Base-by-base conservation (phyloP, 176 grass and related monocot genomes). In the Triticum timopheevii region DNA sequence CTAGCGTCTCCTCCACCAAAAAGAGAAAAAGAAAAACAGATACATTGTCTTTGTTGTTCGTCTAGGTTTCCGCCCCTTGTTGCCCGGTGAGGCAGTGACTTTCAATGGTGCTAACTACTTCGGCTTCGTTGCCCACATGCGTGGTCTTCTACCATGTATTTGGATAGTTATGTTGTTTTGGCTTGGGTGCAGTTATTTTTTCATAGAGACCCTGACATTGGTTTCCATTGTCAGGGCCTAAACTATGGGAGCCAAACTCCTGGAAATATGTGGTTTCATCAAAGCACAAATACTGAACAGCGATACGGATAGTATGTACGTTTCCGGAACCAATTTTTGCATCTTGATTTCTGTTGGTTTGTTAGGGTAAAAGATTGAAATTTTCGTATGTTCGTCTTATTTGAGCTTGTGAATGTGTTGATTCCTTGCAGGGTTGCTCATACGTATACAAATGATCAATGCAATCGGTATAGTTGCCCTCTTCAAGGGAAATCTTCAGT, bases 261-360 rank as follows among this genome's bases (percentile, higher is more conserved):
- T 81, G 24, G 79, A 81, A 67, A 81, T 81, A 81, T 81, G 62
- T 3, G 30, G 65, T 81, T 17, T 40, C 39, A n/a, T 33, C 7
- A 27, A 28, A 10, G 25, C 19, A 22, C 54, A 12, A 25, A 5
- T 73, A 44, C 4, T 24, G 69, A 73, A 68, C 13, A 34, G 13
- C 11, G 65, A 8, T 68, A 68, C 7, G 3, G 10, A 8, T 25
- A 9, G n/a, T 24, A 75, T 75, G 42, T 49, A 75, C 0, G 71
- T 30, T 49, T 9, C 23, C 4, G 24, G 22, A 44, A 44, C 13
- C 15, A 44, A 45, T 16, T 27, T 6, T 15, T 50, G 24, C 13
- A 30, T 75, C 23, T 47, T 75, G 0, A 49, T 13, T 27, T 28
- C 42, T 28, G 27, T 44, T 27, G 27, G 39, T 49, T 17, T 75